phyloP scores from a whole-genome alignment of 202 grass and related monocot species.

The Schoenoplectus tabernaemontani region DNA sequence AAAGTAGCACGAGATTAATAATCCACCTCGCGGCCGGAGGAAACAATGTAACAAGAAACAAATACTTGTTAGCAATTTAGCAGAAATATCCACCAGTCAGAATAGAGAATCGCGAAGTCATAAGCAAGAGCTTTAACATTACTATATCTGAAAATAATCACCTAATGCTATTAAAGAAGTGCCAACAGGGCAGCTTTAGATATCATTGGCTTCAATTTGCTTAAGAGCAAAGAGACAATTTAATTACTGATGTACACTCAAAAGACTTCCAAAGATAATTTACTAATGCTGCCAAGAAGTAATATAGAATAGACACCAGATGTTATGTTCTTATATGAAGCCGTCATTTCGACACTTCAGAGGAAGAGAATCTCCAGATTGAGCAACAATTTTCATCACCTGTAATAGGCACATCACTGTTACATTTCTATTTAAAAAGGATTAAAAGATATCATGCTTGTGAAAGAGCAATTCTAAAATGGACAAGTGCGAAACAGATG shows the following conservation, averaged over 20 bases:
- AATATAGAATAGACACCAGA: background rate
- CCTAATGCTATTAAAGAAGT: background rate
- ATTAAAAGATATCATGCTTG: background rate
- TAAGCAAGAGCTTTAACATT: background rate
- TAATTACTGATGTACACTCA: background rate
- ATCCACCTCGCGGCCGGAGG: background rate
- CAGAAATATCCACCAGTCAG: background rate
- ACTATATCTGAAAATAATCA: background rate
- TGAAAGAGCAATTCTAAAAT: background rate
- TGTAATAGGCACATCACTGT: constrained; percentile 14
- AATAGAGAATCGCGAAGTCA: too few species aligned
- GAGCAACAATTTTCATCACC: constrained; percentile 80
- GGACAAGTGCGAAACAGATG: background rate
- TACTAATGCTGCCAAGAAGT: background rate
- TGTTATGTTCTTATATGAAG: background rate
- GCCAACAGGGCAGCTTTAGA: background rate
- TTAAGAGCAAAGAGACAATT: background rate
- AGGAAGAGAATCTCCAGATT: constrained; percentile 60
- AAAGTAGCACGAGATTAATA: background rate
- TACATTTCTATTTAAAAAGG: background rate
- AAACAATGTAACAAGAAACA: background rate
- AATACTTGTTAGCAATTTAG: background rate
- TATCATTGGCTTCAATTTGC: background rate
- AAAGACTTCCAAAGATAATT: background rate
- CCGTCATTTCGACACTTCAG: constrained; percentile 9